Conservation (phyloP, 345 rosid species). For the Rubroshorea leprosula region DNA sequence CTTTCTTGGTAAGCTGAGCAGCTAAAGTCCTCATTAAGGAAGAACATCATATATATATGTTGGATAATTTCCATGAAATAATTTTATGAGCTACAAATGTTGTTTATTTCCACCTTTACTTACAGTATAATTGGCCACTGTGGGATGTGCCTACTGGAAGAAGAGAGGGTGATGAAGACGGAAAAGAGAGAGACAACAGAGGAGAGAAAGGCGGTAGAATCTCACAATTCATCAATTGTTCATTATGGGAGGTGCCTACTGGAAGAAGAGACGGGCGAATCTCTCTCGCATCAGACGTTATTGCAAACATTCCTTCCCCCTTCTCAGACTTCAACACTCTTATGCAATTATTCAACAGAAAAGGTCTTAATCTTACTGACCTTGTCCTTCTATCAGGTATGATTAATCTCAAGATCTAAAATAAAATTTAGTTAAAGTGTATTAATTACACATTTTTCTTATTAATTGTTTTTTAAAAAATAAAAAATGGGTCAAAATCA, state of each 20-base stretch:
- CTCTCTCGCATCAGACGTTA: conserved; percentile 38
- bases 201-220: too few species aligned
- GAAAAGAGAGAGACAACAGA: too few species aligned
- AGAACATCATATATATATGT: too few species aligned
- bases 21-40: too few species aligned
- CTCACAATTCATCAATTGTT: too few species aligned
- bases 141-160: conserved; percentile 48
- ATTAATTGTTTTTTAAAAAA: too few species aligned
- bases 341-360: conserved; percentile 19
- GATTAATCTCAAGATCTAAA: too few species aligned
- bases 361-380: conserved; percentile 38
- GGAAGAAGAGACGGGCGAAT: conserved; percentile 38
- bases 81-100: background rate
- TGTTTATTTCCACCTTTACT: background rate
- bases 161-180: too few species aligned
- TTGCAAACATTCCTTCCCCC: conserved; percentile 43
- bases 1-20: conserved; percentile 31
- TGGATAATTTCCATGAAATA: background rate
- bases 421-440: too few species aligned
- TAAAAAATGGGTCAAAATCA: too few species aligned
- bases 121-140: conserved; percentile 32
- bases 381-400: conserved; percentile 61
- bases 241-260: background rate
- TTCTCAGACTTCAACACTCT: conserved; percentile 39
- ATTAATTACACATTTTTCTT: too few species aligned